phyloP scores from a whole-genome alignment of 202 grass and related monocot genomes.

The Carex sylvatica region DNA sequence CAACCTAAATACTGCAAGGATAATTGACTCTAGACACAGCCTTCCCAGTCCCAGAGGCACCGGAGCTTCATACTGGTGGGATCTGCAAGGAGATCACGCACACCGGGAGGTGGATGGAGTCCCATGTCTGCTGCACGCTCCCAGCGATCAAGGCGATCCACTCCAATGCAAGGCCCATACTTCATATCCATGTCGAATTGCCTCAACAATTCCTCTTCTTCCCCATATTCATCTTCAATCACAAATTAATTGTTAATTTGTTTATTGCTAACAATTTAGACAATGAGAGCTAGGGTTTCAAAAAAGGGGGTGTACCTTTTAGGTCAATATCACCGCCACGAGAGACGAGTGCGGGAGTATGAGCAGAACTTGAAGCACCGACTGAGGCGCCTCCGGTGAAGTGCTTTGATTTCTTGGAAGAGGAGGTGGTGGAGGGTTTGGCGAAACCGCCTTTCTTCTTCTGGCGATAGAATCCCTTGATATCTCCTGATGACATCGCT shows the following conservation, averaged over 20 bases:
- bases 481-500: constrained; percentile 23
- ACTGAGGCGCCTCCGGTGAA: not conserved
- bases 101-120: constrained; percentile 23
- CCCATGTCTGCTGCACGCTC: constrained; percentile 40
- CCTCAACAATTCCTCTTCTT: constrained; percentile 35
- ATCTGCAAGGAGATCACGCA: constrained; percentile 20
- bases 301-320: not conserved
- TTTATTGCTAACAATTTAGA: not conserved
- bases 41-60: constrained; percentile 40
- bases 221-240: not conserved
- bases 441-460: constrained; percentile 32
- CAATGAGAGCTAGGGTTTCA: not conserved
- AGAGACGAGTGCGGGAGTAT: constrained; percentile 8
- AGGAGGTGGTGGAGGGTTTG: not conserved
- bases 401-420: constrained; percentile 23
- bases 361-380: not conserved
- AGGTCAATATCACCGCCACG: not conserved
- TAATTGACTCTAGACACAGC: not conserved
- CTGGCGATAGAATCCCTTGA: constrained; percentile 43
- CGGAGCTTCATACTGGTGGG: not conserved
- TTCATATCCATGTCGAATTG: constrained; percentile 59
- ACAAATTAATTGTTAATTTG: not conserved
- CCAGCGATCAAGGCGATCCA: constrained; percentile 32
- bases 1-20: not conserved
- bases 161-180: constrained; percentile 49